Evolutionary conservation across 306 rosid genomes (phyloP).

Genomic region (Rosa rugosa): DNA sequence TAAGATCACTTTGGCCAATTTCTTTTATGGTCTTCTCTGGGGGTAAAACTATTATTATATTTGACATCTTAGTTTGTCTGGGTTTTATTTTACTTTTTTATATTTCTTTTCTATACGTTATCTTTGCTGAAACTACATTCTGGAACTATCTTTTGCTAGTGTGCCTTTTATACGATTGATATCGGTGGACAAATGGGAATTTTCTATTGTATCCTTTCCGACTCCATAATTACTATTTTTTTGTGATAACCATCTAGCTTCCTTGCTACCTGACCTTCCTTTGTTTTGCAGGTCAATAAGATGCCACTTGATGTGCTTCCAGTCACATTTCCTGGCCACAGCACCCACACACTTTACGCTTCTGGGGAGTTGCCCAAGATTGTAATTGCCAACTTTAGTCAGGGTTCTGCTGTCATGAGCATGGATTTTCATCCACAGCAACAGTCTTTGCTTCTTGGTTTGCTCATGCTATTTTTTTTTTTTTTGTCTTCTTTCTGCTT

Average conservation of each 20-base stretch:
- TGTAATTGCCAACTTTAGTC: slow-evolving; percentile 58
- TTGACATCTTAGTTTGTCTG: not conserved
- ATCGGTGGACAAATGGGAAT: not conserved
- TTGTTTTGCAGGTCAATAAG: slow-evolving; percentile 49
- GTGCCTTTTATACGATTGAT: not conserved
- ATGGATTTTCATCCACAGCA: slow-evolving; percentile 86
- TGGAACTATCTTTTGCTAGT: not conserved
- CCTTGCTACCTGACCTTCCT: not conserved
- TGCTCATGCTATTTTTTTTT: slow-evolving; percentile 4
- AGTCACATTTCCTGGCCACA: slow-evolving; percentile 54
- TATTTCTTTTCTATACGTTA: not conserved
- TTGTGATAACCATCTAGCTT: not conserved
- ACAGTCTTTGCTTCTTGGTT: slow-evolving; percentile 79
- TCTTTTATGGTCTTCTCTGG: not conserved
- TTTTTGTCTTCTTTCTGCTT: not conserved
- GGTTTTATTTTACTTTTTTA: not conserved
- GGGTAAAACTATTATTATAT: too few species aligned
- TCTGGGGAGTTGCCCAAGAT: slow-evolving; percentile 70
- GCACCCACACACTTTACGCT: slow-evolving; percentile 49
- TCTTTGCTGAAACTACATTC: not conserved
- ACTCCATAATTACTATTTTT: not conserved
- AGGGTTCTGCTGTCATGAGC: slow-evolving; percentile 82
- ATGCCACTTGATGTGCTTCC: slow-evolving; percentile 67
- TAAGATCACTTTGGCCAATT: not conserved
- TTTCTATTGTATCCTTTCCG: not conserved